Evolutionary conservation across 176 grass and related monocot species (phyloP), one percentile per base, ranked within the genome.

Genomic region (Bothriochloa decipiens): DNA sequence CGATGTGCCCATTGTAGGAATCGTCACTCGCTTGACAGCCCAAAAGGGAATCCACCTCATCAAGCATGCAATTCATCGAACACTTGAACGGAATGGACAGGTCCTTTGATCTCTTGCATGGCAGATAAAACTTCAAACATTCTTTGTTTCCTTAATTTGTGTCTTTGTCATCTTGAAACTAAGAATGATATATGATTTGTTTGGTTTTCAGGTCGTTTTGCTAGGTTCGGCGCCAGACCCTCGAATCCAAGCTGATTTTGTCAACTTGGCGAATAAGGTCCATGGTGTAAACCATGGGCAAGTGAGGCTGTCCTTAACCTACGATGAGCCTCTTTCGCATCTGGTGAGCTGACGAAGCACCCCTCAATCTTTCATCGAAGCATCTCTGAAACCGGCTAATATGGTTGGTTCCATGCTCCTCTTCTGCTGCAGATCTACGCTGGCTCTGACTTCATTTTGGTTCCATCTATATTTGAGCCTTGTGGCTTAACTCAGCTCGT

Each of bases 21-120:
- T 96, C 37, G 87, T 99, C 45, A 91, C 65, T 76, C 96, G 88
- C 23, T 88, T 96, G 73, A 99, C 96, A 55, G 91, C 91, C 27
- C 96, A 99, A 82, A 96, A 99, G 90, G 93, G 96, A 85, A 92
- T 99, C 82, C 93, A 99, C 81, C 96, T 99, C 39, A 96, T 99
- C 70, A 96, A 96, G 65, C 96, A 99, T 70, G 91, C 91, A 16
- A 92, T 99, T 68, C 40, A n/a, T 8, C 83, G 70, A 70, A 81
- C 91, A 40, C 89, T 98, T 16, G 96, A 95, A 52, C 83, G 70
- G 29, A 79, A 92, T 53, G 91, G 96, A 28, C 96, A 98, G 96
- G 96, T 93, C 42, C 36, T 8, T 42, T 0, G n/a, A 61, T 25
- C 18, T 20, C 47, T 85, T 55, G n/a, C 67, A 74, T 49, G 53